phyloP scores from a whole-genome alignment of 2,329 filamentous ascomycete species.

The Gnomoniopsis smithogilvyi region DNA sequence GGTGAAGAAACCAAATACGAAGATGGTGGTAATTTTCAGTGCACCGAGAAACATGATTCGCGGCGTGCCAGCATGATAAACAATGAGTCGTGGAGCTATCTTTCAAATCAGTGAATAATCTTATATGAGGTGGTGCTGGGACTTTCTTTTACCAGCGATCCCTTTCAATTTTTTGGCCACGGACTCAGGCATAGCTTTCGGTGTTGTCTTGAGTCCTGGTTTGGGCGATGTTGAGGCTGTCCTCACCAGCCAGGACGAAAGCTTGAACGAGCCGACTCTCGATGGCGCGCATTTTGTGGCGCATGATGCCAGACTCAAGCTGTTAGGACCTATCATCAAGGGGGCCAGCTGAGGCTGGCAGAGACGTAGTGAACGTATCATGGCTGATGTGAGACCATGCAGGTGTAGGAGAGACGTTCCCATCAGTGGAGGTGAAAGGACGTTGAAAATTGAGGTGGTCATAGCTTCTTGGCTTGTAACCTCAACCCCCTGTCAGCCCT shows the following conservation, averaged over 20 bases:
- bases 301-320: not conserved
- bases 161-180: not conserved
- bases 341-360: not conserved
- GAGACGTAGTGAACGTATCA: constrained; percentile 9
- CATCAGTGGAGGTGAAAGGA: not conserved
- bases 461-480: not conserved
- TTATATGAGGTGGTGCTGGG: not conserved
- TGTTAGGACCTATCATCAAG: not conserved
- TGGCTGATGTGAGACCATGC: not conserved
- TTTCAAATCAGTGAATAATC: not conserved
- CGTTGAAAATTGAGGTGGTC: constrained; percentile 6
- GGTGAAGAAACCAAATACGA: constrained; percentile 64
- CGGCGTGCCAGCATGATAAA: constrained; percentile 72
- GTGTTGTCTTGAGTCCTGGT: not conserved
- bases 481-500: not conserved
- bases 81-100: constrained; percentile 44
- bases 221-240: constrained; percentile 8
- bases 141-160: not conserved
- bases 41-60: constrained; percentile 66
- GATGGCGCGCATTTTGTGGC: not conserved
- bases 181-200: not conserved
- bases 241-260: constrained; percentile 4
- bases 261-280: not conserved
- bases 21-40: constrained; percentile 68
- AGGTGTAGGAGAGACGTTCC: not conserved